Evolutionary conservation across 805 yeast species (phyloP), one percentile per base, ranked within the genome.

Genomic region (Candida railenensis): DNA sequence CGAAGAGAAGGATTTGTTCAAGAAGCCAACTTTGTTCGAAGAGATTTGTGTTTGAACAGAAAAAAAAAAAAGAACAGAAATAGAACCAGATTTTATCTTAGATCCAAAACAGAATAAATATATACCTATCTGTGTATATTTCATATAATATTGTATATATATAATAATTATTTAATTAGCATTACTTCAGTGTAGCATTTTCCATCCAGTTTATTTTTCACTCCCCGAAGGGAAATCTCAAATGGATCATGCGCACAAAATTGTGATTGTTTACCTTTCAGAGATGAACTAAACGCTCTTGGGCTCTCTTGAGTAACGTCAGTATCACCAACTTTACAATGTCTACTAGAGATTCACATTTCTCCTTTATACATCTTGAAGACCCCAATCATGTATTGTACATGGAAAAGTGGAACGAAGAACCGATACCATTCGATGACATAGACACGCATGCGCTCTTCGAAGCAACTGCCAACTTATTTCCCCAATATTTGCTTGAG

Each of bases 1-100:
- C 37, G 69, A 67, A 20, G 69, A 68, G 33, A 67, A 65, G 22
- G 77, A 71, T 36, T 65, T 82, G 57, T 59, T 57, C 38, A 55
- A 53, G 16, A 77, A 70, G 53, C 73, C 73, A 20, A 63, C 80
- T 3, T 55, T 78, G 52, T 79, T 79, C 56, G 84, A 79, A 52
- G 65, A 59, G 43, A 53, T 76, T 44, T 74, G 76, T 51, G 55
- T 41, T 7, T 36, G 39, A 36, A 18, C 3, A 4, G 4, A 25
- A 22, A 4, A 37, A 19, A 30, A 14, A 21, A 18, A 8, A 4
- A 36, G 5, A 33, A 33, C 14, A 33, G 16, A 18, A 34, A 15
- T 5, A 34, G 16, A 15, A 34, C 4, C 5, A 25, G 11, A 11
- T 25, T 7, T 25, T 7, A 25, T 5, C 30, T 7, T 7, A 11